Percentiles rank a stretch among this genome's conserved stretches.
Conservation (phyloP, 2,329 filamentous ascomycete species). For the Arthrocladium fulminans region DNA sequence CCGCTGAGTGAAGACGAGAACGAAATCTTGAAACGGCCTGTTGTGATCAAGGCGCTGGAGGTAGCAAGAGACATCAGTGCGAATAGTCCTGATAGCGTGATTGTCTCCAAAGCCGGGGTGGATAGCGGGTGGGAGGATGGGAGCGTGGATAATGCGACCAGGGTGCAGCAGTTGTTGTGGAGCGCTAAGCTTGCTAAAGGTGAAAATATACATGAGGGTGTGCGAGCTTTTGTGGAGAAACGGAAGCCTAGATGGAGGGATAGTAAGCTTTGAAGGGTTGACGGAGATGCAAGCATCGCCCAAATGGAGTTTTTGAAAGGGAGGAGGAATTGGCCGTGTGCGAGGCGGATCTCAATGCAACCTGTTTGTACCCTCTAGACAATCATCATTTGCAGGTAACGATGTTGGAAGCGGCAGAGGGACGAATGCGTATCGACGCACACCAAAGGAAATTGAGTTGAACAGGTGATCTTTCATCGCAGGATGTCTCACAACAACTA, state of each 20-base stretch:
- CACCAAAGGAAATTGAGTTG: too few species aligned
- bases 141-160: constrained; percentile 55
- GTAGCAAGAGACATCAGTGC: constrained; percentile 54
- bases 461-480: too few species aligned
- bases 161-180: constrained; percentile 25
- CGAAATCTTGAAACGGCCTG: background rate
- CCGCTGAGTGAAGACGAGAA: background rate
- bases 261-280: constrained; percentile 38
- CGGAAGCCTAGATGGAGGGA: constrained; percentile 57
- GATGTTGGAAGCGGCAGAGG: too few species aligned
- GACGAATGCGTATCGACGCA: too few species aligned
- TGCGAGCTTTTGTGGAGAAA: constrained; percentile 70
- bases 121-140: constrained; percentile 62
- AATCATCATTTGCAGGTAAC: too few species aligned
- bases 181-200: constrained; percentile 12
- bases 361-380: too few species aligned
- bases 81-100: constrained; percentile 65
- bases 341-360: too few species aligned
- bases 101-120: constrained; percentile 61
- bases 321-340: too few species aligned
- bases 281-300: too few species aligned
- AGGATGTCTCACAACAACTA: too few species aligned
- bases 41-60: constrained; percentile 40
- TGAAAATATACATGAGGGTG: constrained; percentile 66
- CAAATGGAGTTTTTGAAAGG: too few species aligned